Percentiles rank a stretch among this genome's conserved stretches.
Conservation (phyloP, 208 protist species). For the Blastocrithidia nonstop region DNA sequence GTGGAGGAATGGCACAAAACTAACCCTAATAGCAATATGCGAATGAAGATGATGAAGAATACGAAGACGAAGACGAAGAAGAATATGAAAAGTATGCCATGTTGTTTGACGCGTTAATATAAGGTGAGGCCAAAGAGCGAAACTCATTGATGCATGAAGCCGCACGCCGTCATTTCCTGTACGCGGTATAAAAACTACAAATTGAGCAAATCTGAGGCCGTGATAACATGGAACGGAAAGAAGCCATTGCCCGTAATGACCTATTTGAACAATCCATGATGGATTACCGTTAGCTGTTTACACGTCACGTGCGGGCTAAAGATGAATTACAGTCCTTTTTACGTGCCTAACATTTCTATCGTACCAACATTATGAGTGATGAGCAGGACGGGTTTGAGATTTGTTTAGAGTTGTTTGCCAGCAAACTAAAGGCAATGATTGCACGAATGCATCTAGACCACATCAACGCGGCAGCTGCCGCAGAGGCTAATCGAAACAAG, state of each 20-base stretch:
- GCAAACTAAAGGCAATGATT: constrained; percentile 24
- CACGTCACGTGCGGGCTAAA: constrained; percentile 37
- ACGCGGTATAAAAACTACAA: constrained; percentile 23
- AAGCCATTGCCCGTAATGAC: constrained; percentile 27
- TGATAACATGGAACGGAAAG: constrained; percentile 22
- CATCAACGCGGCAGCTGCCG: too few relatives aligned
- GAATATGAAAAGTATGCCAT: too few relatives aligned
- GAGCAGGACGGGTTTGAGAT: constrained; percentile 64
- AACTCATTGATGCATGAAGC: constrained; percentile 29
- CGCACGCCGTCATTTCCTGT: constrained; percentile 27
- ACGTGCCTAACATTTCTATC: constrained; percentile 61
- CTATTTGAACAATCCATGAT: constrained; percentile 38
- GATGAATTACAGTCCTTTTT: constrained; percentile 18
- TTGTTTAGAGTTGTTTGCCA: constrained; percentile 38
- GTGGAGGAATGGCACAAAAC: too few relatives aligned
- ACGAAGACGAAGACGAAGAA: too few relatives aligned
- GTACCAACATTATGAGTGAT: constrained; percentile 28
- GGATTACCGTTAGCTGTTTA: constrained; percentile 29
- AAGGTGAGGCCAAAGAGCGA: constrained; percentile 30
- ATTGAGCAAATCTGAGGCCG: constrained; percentile 24
- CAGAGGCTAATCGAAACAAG: too few relatives aligned
- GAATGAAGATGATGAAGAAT: too few relatives aligned
- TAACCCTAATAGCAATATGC: too few relatives aligned
- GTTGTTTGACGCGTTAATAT: constrained; percentile 15
- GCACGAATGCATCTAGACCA: too few relatives aligned